Percentiles rank a stretch among this genome's conserved stretches.
These are phyloP conservation scores for Trichoderma virens DNA, from an alignment of 495 filamentous ascomycete genomes.

Conservation along the genomic window DNA sequence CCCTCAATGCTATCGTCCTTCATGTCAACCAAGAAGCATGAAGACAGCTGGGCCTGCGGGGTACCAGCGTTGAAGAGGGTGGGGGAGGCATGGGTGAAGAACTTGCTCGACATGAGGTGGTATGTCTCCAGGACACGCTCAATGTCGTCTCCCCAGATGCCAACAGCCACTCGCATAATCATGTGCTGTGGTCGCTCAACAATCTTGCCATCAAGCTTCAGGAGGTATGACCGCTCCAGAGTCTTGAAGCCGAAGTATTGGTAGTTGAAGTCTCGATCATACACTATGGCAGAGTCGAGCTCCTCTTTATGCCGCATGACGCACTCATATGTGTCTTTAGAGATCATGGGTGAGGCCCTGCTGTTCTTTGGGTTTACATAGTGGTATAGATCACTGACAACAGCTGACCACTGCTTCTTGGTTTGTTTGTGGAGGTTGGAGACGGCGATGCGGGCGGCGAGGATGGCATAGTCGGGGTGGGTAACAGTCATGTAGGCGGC, in stretches of 20 bases:
- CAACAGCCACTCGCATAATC: constrained; percentile 98
- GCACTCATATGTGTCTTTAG: constrained; percentile 74
- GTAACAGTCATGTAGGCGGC: constrained; percentile 99
- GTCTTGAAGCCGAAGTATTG: constrained; percentile 99
- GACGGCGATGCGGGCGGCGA: constrained; percentile 95
- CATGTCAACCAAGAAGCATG: constrained; percentile 97
- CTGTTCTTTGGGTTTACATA: constrained; percentile 94
- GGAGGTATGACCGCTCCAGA: constrained; percentile 90
- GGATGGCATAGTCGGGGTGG: constrained; percentile 97
- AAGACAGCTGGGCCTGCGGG: constrained; percentile 84
- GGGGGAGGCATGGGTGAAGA: constrained; percentile 95
- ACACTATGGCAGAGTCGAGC: constrained; percentile 96
- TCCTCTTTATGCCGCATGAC: constrained; percentile 94
- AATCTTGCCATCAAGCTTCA: constrained; percentile 86
- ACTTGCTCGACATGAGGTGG: constrained; percentile 94
- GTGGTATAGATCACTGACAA: constrained; percentile 87
- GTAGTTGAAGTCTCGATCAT: constrained; percentile 99
- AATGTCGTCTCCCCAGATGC: constrained; percentile 90
- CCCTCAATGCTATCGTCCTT: constrained; percentile 98
- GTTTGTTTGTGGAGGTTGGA: constrained; percentile 99
- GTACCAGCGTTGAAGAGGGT: constrained; percentile 98
- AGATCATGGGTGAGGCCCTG: constrained; percentile 84
- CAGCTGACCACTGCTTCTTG: constrained; percentile 96
- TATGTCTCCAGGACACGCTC: constrained; percentile 95
- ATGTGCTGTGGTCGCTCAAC: constrained; percentile 96